phyloP scores from a whole-genome alignment of 495 filamentous ascomycete species.

The Mycothermus thermophilus region DNA sequence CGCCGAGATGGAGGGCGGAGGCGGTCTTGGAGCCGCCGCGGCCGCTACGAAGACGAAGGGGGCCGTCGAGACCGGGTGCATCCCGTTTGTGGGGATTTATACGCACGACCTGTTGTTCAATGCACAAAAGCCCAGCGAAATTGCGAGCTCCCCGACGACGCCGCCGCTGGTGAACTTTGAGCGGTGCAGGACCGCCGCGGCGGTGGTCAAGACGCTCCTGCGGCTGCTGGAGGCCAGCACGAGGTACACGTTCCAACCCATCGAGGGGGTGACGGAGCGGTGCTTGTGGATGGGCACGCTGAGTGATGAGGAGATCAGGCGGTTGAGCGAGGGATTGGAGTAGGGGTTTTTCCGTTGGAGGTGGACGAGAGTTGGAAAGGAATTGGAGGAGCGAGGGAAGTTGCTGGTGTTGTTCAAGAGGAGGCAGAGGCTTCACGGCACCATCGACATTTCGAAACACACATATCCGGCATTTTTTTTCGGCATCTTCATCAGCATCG shows the following conservation, averaged over 20 bases:
- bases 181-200: constrained; percentile 74
- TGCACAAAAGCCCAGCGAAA: constrained; percentile 65
- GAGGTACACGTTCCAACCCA: constrained; percentile 70
- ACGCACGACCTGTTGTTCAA: constrained; percentile 97
- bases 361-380: no score
- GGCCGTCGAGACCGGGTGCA: constrained; percentile 66
- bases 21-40: constrained; percentile 7
- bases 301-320: constrained; percentile 65
- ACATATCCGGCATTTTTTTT: no score
- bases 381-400: no score
- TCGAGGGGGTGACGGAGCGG: constrained; percentile 74
- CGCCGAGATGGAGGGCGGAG: constrained; percentile 71
- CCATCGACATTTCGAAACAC: no score
- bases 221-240: constrained; percentile 84
- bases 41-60: no score
- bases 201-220: constrained; percentile 86
- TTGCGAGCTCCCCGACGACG: constrained; percentile 47
- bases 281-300: constrained; percentile 93
- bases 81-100: constrained; percentile 92
- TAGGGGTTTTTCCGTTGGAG: constrained; percentile 9
- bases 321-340: constrained; percentile 28
- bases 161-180: constrained; percentile 91
- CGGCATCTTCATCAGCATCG: no score
- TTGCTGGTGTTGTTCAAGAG: no score
- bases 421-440: no score